These are phyloP conservation scores for Epichloe gansuensis DNA, from an alignment of 2,329 filamentous ascomycete genomes.

Conservation along the genomic window DNA sequence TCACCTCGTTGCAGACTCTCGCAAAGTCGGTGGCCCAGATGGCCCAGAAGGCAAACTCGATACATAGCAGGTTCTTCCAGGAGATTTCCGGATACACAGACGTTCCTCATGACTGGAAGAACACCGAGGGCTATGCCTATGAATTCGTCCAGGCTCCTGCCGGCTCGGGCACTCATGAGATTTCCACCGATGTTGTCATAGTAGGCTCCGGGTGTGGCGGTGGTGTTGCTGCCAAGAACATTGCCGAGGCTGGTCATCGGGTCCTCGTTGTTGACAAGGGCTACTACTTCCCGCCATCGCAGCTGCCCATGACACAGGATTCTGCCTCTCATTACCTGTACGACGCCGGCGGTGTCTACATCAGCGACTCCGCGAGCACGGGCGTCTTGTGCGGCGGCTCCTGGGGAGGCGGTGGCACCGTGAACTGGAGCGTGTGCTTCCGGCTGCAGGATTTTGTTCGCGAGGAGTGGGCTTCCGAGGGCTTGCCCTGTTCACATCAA, in stretches of 20 bases:
- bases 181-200: constrained; percentile 74
- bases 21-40: constrained; percentile 43
- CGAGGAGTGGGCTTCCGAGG: constrained; percentile 63
- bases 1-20: constrained; percentile 42
- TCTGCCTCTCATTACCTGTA: constrained; percentile 52
- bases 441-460: constrained; percentile 65
- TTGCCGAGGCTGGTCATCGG: constrained; percentile 61
- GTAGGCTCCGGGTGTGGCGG: constrained; percentile 82
- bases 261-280: constrained; percentile 77
- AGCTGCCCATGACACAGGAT: constrained; percentile 61
- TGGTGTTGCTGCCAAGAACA: constrained; percentile 66
- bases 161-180: constrained; percentile 34
- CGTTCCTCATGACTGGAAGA: constrained; percentile 37
- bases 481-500: constrained; percentile 61
- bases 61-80: constrained; percentile 42
- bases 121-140: constrained; percentile 41
- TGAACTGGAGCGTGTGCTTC: constrained; percentile 68
- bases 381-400: constrained; percentile 55
- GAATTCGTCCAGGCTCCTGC: constrained; percentile 46
- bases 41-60: constrained; percentile 41
- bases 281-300: constrained; percentile 60
- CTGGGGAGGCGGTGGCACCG: constrained; percentile 77
- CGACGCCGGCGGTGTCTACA: constrained; percentile 49
- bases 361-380: constrained; percentile 45
- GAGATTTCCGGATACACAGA: constrained; percentile 46